Evolutionary conservation across 1,284 basidiomycete species (phyloP).

Genomic region (Apiotrichum siamense): DNA sequence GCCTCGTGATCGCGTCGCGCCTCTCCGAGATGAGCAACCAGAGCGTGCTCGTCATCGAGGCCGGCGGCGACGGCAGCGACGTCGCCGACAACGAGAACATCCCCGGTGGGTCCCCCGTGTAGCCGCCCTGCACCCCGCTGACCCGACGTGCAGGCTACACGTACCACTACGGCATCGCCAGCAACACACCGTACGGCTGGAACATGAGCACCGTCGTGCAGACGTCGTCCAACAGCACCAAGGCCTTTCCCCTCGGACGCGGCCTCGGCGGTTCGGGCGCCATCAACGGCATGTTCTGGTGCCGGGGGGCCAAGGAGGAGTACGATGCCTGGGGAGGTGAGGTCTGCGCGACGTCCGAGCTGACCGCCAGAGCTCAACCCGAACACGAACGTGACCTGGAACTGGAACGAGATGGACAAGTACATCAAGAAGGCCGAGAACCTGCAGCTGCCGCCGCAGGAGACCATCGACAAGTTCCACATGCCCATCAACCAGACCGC

Average conservation of each 20-base stretch:
- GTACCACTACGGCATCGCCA: slow-evolving; percentile 37
- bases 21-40: slow-evolving; percentile 61
- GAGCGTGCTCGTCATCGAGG: slow-evolving; percentile 66
- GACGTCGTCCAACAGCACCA: slow-evolving; percentile 22
- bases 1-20: slow-evolving; percentile 63
- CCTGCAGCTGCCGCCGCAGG: slow-evolving; percentile 46
- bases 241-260: slow-evolving; percentile 59
- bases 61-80: slow-evolving; percentile 59
- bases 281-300: slow-evolving; percentile 65
- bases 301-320: slow-evolving; percentile 40
- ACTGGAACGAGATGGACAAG: slow-evolving; percentile 42
- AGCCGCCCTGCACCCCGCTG: no score
- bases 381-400: slow-evolving; percentile 37
- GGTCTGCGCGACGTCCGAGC: not conserved
- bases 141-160: slow-evolving; percentile 28
- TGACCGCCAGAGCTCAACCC: slow-evolving; percentile 36
- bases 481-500: slow-evolving; percentile 46
- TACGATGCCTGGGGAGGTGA: slow-evolving; percentile 48
- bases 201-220: slow-evolving; percentile 51
- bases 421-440: slow-evolving; percentile 49
- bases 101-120: slow-evolving; percentile 38
- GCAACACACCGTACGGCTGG: slow-evolving; percentile 58
- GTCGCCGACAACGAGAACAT: slow-evolving; percentile 48
- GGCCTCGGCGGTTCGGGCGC: slow-evolving; percentile 64
- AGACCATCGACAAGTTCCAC: slow-evolving; percentile 23